phyloP scores from a whole-genome alignment of 1,284 basidiomycete genomes.

The Sanghuangporus baumii region DNA sequence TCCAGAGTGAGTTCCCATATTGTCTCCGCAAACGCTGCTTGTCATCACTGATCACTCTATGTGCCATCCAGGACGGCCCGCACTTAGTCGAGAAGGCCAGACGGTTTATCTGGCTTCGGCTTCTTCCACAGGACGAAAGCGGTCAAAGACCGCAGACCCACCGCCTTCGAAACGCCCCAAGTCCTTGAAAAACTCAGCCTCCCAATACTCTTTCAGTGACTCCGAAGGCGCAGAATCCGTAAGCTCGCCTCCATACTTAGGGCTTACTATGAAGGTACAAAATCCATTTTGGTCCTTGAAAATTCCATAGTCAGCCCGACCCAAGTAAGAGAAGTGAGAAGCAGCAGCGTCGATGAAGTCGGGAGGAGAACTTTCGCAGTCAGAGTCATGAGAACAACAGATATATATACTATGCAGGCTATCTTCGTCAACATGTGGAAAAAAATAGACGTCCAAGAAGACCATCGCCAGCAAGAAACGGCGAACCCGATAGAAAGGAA shows the following conservation, averaged over 20 bases:
- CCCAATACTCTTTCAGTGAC: slow-evolving; percentile 85
- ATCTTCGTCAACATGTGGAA: no score
- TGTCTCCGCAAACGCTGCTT: slow-evolving; percentile 83
- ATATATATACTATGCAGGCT: no score
- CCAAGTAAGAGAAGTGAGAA: no score
- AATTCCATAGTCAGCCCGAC: no score
- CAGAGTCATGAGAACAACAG: no score
- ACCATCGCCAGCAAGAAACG: no score
- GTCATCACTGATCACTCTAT: slow-evolving; percentile 99
- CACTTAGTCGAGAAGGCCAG: slow-evolving; percentile 96
- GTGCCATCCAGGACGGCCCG: slow-evolving; percentile 98
- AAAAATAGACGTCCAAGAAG: no score
- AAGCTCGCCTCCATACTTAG: slow-evolving; percentile 72
- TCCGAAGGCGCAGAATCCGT: slow-evolving; percentile 87
- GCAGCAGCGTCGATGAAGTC: no score
- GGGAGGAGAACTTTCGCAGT: no score
- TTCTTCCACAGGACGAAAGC: slow-evolving; percentile 99
- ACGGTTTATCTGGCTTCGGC: slow-evolving; percentile 94
- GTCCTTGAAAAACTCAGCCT: slow-evolving; percentile 85
- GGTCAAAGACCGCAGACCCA: slow-evolving; percentile 25
- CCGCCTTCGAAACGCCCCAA: slow-evolving; percentile 76
- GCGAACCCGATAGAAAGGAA: no score
- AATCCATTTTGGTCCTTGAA: no score
- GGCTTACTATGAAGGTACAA: no score
- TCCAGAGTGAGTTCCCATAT: slow-evolving; percentile 97